Evolutionary conservation across 1,284 basidiomycete species (phyloP), one percentile per base, ranked within the genome.

Genomic region (Malassezia dermatis): DNA sequence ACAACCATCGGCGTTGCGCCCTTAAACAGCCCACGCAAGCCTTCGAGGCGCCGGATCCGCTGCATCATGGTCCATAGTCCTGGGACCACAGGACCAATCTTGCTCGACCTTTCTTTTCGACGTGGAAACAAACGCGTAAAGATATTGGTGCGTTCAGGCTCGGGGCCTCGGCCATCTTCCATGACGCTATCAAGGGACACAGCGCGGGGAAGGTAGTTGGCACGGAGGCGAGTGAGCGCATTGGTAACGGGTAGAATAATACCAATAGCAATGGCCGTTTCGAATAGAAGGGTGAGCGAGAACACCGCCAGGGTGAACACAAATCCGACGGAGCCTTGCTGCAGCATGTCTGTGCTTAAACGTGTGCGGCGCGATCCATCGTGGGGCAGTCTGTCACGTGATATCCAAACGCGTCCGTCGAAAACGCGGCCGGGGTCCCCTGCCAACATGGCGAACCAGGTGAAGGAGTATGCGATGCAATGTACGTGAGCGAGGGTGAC

Each of bases 161-260:
- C 28, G 8, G 23, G 26, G 0, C 30, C 35, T 28, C 62, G 57
- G 19, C 69, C 71, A 51, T 70, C 71, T 53, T 69, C 65, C 48
- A 72, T 58, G 15, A 72, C 65, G 52, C 66, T 65, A 48, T 71
- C 68, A 28, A 73, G 64, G 8, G 64, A 63, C 27, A 73, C 67
- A 4, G 71, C 71, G 37, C 66, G 69, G 26, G 71, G 71, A 12
- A 73, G 58, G 48, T 72, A 73, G 58, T 73, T 73, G 32, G 70
- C 70, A 28, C 71, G 65, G 11, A 71, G 56, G 2, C 70, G 62
- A 23, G 70, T 63, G 15, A 73, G 64, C 19, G 68, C 62, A 28
- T 66, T 67, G 43, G 59, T 62, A 51, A 73, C 66, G 10, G 71
- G 71, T 30, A 57, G 34, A 4, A 24, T 47, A 3, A 49, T 65